Percentiles rank a stretch among this genome's conserved stretches.
Conservation (phyloP, 768 basidiomycete species). For the Pholiota molesta region DNA sequence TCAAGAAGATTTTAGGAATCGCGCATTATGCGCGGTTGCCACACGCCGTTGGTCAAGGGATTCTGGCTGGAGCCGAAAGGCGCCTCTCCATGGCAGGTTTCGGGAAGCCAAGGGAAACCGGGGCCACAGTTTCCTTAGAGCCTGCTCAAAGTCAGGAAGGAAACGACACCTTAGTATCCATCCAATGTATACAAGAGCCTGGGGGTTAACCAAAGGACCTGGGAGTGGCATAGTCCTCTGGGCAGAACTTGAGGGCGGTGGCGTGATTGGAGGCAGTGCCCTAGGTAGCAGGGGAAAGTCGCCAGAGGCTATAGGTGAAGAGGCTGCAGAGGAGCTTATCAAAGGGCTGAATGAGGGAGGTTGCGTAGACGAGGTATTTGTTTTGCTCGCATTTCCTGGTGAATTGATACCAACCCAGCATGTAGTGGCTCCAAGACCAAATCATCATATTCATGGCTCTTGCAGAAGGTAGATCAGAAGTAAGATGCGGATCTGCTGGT, state of each 20-base stretch:
- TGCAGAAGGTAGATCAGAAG: constrained; percentile 62
- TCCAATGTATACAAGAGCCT: constrained; percentile 44
- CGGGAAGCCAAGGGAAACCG: not conserved
- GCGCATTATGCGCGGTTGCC: constrained; percentile 75
- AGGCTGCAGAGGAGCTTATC: constrained; percentile 62
- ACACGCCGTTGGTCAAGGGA: constrained; percentile 50
- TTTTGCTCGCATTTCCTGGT: not conserved
- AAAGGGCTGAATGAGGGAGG: constrained; percentile 64
- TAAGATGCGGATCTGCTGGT: constrained; percentile 57
- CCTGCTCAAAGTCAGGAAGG: constrained; percentile 12
- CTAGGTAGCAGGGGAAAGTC: constrained; percentile 55
- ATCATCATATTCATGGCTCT: constrained; percentile 79
- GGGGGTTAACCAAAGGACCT: constrained; percentile 51
- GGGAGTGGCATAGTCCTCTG: constrained; percentile 77
- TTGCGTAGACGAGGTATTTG: constrained; percentile 70
- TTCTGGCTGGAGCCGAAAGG: constrained; percentile 56
- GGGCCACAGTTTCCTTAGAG: not conserved
- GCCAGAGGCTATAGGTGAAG: constrained; percentile 52
- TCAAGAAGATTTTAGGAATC: constrained; percentile 54
- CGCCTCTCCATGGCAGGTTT: constrained; percentile 45
- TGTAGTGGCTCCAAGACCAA: constrained; percentile 64
- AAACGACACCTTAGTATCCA: constrained; percentile 38
- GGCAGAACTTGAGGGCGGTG: constrained; percentile 73
- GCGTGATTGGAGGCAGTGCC: constrained; percentile 69
- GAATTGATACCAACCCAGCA: not conserved